These are phyloP conservation scores for Ceratocystis destructans DNA, from an alignment of 2,329 filamentous ascomycete genomes.

Conservation along the genomic window DNA sequence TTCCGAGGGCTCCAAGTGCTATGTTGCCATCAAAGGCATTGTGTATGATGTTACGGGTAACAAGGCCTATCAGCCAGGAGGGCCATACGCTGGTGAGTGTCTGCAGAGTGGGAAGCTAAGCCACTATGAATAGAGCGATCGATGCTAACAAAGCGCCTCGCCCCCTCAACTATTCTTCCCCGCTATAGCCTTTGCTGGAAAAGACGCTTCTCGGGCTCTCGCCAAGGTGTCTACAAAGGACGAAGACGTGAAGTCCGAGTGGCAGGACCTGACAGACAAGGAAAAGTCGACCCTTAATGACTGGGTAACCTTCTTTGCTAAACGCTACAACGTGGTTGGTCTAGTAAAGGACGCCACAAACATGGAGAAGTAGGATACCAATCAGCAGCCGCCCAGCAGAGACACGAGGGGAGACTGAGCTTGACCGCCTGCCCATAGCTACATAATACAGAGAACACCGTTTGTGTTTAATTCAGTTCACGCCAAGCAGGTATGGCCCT, in stretches of 20 bases:
- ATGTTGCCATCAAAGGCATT: constrained; percentile 66
- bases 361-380: constrained; percentile 28
- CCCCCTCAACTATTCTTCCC: background rate
- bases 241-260: constrained; percentile 72
- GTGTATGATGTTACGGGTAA: constrained; percentile 93
- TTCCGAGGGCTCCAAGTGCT: constrained; percentile 48
- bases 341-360: constrained; percentile 48
- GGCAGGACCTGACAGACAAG: constrained; percentile 69
- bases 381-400: background rate
- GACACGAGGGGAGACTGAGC: background rate
- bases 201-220: constrained; percentile 86
- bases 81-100: constrained; percentile 66
- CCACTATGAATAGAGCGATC: background rate
- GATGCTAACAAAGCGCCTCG: background rate
- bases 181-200: constrained; percentile 73
- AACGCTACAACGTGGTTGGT: constrained; percentile 86
- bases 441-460: background rate
- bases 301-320: constrained; percentile 93
- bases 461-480: background rate
- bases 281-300: constrained; percentile 75
- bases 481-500: too few relatives aligned
- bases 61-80: constrained; percentile 67
- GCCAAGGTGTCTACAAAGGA: constrained; percentile 73
- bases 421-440: background rate
- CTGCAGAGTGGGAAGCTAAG: background rate